Conservation (phyloP, 805 yeast genomes). For the Myxozyma melibiosi region DNA sequence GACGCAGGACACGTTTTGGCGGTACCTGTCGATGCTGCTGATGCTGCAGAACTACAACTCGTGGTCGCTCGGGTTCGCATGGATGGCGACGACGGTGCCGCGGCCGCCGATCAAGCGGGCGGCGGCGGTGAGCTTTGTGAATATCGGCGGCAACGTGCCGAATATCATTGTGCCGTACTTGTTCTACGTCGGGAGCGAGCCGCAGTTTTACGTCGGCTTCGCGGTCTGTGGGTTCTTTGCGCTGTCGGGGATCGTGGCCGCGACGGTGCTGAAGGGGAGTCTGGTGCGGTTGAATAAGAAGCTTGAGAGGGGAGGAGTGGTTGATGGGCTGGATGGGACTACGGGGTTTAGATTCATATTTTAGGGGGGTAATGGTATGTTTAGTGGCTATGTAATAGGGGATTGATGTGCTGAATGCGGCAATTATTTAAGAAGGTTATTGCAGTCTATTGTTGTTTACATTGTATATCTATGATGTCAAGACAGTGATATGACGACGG, state of each 20-base stretch:
- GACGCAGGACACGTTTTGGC: constrained; percentile 55
- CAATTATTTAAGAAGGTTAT: too few relatives aligned
- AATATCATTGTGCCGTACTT: constrained; percentile 37
- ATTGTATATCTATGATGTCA: too few relatives aligned
- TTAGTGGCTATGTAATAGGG: too few relatives aligned
- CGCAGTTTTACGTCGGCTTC: constrained; percentile 38
- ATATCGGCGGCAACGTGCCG: constrained; percentile 41
- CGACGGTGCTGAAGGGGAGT: constrained; percentile 24
- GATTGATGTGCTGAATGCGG: too few relatives aligned
- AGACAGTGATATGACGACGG: too few relatives aligned
- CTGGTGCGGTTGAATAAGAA: constrained; percentile 33
- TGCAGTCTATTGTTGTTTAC: too few relatives aligned
- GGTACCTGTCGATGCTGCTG: constrained; percentile 57
- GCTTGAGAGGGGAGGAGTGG: constrained; percentile 35
- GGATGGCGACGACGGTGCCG: constrained; percentile 59
- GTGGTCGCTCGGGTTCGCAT: constrained; percentile 54
- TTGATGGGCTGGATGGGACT: constrained; percentile 38
- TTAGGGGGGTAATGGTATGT: constrained; percentile 5
- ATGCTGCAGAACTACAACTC: constrained; percentile 61
- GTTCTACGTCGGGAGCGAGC: constrained; percentile 34
- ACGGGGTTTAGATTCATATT: constrained; percentile 37
- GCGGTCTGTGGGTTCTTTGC: constrained; percentile 34
- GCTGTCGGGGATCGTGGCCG: constrained; percentile 23
- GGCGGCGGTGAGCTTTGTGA: constrained; percentile 54
- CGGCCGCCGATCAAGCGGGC: constrained; percentile 53